A percentile compares a stretch with the other conserved stretches of the same genome.
phyloP scores from a whole-genome alignment of 768 basidiomycete species.

The Mycena crocata region DNA sequence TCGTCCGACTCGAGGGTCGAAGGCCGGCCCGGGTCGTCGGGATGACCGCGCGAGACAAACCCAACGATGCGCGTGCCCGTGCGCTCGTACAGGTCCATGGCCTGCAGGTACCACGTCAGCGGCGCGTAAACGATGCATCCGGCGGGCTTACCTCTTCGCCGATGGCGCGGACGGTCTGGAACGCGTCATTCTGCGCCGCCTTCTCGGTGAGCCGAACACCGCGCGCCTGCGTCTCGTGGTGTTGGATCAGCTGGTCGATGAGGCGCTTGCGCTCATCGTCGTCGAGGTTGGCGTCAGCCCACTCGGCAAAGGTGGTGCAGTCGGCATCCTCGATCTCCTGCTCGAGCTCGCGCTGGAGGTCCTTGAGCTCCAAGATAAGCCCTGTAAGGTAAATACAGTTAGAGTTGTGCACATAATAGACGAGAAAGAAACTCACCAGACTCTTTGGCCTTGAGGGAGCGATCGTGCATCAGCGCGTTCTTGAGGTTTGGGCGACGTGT shows the following conservation, averaged over 20 bases:
- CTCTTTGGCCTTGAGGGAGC: too few relatives aligned
- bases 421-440: too few relatives aligned
- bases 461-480: neutral
- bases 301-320: neutral
- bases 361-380: too few relatives aligned
- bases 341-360: neutral
- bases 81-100: neutral
- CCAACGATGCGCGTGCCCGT: neutral
- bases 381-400: too few relatives aligned
- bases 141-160: neutral
- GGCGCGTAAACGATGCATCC: neutral
- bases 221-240: neutral
- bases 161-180: neutral
- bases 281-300: neutral
- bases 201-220: neutral
- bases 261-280: neutral
- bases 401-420: too few relatives aligned
- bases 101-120: neutral
- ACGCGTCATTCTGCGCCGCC: neutral
- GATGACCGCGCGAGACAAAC: conserved; percentile 2
- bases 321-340: neutral
- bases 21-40: neutral
- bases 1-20: neutral
- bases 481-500: neutral
- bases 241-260: neutral